Base-by-base conservation (phyloP, 140 eudicot species). In the Flaveria floridana region DNA sequence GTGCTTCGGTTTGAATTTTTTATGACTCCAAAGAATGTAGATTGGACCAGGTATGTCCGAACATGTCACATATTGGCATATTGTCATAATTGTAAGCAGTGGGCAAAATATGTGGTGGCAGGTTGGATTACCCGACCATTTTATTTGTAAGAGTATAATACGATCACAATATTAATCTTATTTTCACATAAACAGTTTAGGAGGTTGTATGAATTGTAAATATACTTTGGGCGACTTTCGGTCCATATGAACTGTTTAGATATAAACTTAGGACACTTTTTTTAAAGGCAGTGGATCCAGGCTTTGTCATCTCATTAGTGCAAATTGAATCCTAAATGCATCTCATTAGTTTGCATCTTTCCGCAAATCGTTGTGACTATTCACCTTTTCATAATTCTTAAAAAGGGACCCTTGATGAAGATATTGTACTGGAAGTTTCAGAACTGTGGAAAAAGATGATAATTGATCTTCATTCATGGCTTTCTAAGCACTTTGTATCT, bases 1-100 rank as follows among this genome's bases (percentile, higher is more conserved):
- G 91, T 90, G 65, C 91, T 94, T 59, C 91, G 99, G 14, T 94
- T 94, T 81, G 99, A 94, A 56, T 94, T 94, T 80, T 86, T 88
- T 57, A 90, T 96, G 52, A 94, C 96, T 81, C 96, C 99, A 18
- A 88, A 88, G 74, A 90, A 90, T 76, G 76, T 88, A 30, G 96
- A 90, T 85, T 94, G 97, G 97, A 86, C 89, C 67, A 88, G 97
- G 99, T 93, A 90, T 68, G 61, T 72, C 23, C 25, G 4, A 47
- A 61, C 39, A 51, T 70, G 41, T 11, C 51, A 73, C 73, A n/a
- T 34, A 65, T 59, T 66, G 19, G 70, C 14, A 26, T 20, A 42
- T 52, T 23, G 74, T 67, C 42, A 39, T 37, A n/a, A 21, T 21
- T 55, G 16, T 51, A 18, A 34, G 18, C 30, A 44, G 23, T 11